Conservation (phyloP, 768 basidiomycete species). For the Hortiboletus flavorubellus region DNA sequence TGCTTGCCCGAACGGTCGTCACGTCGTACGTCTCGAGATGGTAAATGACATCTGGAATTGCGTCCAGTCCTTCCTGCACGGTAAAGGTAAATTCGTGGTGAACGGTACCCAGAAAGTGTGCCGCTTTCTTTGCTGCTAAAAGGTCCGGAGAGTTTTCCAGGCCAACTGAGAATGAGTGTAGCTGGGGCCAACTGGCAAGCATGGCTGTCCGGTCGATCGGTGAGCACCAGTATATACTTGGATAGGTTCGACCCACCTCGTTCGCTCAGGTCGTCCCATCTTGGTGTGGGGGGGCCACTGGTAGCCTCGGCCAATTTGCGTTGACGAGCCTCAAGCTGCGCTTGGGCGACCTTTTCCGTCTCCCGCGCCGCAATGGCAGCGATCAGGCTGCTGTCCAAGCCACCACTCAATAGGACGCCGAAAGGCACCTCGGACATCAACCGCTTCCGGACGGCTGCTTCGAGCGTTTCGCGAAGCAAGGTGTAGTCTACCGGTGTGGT, state of each 20-base stretch:
- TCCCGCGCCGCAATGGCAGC: conserved; percentile 93
- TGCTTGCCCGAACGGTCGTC: conserved; percentile 95
- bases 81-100: conserved; percentile 99
- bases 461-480: conserved; percentile 74
- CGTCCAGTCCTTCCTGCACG: conserved; percentile 96
- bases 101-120: conserved; percentile 87
- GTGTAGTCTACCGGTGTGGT: conserved; percentile 60
- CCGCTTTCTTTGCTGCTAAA: conserved; percentile 89
- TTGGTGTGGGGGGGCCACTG: conserved; percentile 60
- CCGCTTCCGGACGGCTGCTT: conserved; percentile 89
- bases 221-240: not conserved
- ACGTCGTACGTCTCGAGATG: conserved; percentile 99
- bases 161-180: conserved; percentile 98
- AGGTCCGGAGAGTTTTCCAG: conserved; percentile 94
- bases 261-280: conserved; percentile 43
- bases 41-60: conserved; percentile 95
- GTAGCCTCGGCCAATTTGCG: conserved; percentile 49
- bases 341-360: conserved; percentile 85
- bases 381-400: conserved; percentile 93
- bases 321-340: conserved; percentile 70
- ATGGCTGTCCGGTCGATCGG: conserved; percentile 44
- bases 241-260: conserved; percentile 41
- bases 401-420: conserved; percentile 93
- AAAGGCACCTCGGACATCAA: conserved; percentile 99
- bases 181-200: conserved; percentile 87